phyloP scores from a whole-genome alignment of 1,139 yeast genomes.

The Oligophagozyma castellii region DNA sequence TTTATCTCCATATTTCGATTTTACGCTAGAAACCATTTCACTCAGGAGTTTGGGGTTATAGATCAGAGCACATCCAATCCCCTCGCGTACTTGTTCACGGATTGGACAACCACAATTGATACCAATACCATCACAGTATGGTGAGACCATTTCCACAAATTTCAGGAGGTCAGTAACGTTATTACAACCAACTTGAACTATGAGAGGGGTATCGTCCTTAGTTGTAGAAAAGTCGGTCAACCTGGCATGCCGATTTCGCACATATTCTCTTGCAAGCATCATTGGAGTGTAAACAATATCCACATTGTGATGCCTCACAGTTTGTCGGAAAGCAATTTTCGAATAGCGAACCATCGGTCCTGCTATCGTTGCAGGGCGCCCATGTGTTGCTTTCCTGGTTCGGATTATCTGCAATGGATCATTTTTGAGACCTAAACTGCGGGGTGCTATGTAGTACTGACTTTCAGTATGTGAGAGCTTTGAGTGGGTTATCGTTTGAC shows the following conservation, averaged over 20 bases:
- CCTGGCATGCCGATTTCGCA: constrained; percentile 70
- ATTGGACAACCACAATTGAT: constrained; percentile 97
- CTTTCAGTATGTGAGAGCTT: too few relatives aligned
- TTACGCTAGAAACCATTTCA: constrained; percentile 73
- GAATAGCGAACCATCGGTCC: constrained; percentile 98
- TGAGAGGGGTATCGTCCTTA: constrained; percentile 47
- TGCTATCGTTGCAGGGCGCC: constrained; percentile 36
- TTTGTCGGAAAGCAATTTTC: constrained; percentile 78
- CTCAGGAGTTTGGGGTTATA: constrained; percentile 69
- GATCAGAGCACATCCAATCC: constrained; percentile 95
- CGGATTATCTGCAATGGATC: constrained; percentile 22
- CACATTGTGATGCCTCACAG: constrained; percentile 57
- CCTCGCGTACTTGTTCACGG: constrained; percentile 86
- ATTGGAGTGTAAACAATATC: constrained; percentile 91
- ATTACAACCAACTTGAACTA: constrained; percentile 86
- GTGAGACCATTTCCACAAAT: constrained; percentile 80
- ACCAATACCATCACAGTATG: constrained; percentile 88
- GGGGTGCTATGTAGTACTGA: too few relatives aligned
- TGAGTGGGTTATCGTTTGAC: too few relatives aligned
- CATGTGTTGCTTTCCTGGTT: constrained; percentile 15
- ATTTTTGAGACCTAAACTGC: constrained; percentile 9
- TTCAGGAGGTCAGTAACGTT: constrained; percentile 72
- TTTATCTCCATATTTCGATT: constrained; percentile 50
- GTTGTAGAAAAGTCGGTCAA: constrained; percentile 77
- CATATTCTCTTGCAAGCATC: constrained; percentile 93